Conservation (phyloP, 1,284 basidiomycete genomes). For the Boletus smithii region DNA sequence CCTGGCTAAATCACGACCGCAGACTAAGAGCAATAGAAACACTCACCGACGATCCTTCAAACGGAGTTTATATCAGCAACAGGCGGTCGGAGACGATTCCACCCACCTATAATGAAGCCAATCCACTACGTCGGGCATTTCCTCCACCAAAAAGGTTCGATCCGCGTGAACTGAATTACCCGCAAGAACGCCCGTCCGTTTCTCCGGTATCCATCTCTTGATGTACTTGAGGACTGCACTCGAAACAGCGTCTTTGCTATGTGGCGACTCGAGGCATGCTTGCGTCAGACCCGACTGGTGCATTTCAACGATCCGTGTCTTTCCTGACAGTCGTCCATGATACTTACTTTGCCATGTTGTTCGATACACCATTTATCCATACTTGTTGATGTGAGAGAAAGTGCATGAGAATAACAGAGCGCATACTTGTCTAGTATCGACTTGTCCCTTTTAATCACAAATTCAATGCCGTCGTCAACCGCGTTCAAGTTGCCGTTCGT, state of each 20-base stretch:
- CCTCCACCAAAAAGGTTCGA: slow-evolving; percentile 62
- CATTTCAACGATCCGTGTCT: not conserved
- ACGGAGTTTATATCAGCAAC: slow-evolving; percentile 7
- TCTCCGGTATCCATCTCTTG: slow-evolving; percentile 68
- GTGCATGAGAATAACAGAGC: not conserved
- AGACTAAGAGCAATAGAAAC: not conserved
- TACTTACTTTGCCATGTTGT: slow-evolving; percentile 61
- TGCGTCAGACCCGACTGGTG: slow-evolving; percentile 67
- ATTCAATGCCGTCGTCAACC: slow-evolving; percentile 74
- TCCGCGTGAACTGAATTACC: slow-evolving; percentile 83
- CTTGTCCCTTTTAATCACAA: slow-evolving; percentile 66
- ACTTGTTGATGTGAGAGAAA: slow-evolving; percentile 34
- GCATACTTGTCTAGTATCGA: slow-evolving; percentile 57
- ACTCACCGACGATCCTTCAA: slow-evolving; percentile 59
- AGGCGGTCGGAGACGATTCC: not conserved
- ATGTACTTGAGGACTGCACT: slow-evolving; percentile 64
- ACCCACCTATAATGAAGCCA: slow-evolving; percentile 76
- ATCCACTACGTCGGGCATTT: slow-evolving; percentile 73
- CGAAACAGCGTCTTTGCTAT: slow-evolving; percentile 54
- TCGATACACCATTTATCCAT: slow-evolving; percentile 77
- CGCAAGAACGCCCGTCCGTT: slow-evolving; percentile 63
- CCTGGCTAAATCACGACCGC: not conserved
- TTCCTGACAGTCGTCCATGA: not conserved
- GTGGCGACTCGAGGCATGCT: slow-evolving; percentile 62
- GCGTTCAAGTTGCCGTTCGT: slow-evolving; percentile 75